Evolutionary conservation across 441 rosid genomes (phyloP).

Genomic region (Breynia disticha): DNA sequence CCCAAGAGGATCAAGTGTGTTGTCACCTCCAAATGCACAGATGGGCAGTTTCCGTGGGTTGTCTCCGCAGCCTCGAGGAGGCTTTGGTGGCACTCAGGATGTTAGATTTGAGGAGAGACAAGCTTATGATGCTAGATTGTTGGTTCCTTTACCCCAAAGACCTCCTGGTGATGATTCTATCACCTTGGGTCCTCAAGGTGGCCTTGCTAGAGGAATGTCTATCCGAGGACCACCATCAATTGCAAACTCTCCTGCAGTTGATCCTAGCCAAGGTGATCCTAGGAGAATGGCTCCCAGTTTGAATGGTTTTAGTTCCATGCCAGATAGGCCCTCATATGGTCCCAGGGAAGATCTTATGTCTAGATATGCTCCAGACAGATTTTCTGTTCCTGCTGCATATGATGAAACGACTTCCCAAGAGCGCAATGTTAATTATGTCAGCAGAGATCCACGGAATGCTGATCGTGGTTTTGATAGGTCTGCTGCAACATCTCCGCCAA

Average conservation of each 20-base stretch:
- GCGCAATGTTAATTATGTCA: conserved; percentile 37
- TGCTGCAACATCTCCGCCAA: conserved; percentile 38
- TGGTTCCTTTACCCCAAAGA: conserved; percentile 78
- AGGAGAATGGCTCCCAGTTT: conserved; percentile 46
- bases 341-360: conserved; percentile 41
- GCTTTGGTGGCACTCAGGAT: conserved; percentile 63
- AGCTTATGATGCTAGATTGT: conserved; percentile 54
- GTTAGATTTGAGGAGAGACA: conserved; percentile 68
- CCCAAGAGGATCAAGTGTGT: conserved; percentile 63
- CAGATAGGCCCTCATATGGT: conserved; percentile 34
- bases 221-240: conserved; percentile 46
- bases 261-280: conserved; percentile 40
- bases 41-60: conserved; percentile 66
- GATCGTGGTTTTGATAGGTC: conserved; percentile 53
- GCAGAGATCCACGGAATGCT: conserved; percentile 37
- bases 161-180: conserved; percentile 65
- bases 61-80: conserved; percentile 58
- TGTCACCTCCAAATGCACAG: conserved; percentile 60
- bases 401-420: conserved; percentile 47
- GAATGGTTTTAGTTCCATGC: conserved; percentile 44
- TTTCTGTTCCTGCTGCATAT: conserved; percentile 35
- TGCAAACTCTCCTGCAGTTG: conserved; percentile 31
- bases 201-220: conserved; percentile 92
- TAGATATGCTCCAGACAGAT: conserved; percentile 43
- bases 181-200: conserved; percentile 95